Percentiles rank a stretch among this genome's conserved stretches.
Evolutionary conservation across 1,139 yeast genomes (phyloP).

Genomic region (Kazachstania sp.): DNA sequence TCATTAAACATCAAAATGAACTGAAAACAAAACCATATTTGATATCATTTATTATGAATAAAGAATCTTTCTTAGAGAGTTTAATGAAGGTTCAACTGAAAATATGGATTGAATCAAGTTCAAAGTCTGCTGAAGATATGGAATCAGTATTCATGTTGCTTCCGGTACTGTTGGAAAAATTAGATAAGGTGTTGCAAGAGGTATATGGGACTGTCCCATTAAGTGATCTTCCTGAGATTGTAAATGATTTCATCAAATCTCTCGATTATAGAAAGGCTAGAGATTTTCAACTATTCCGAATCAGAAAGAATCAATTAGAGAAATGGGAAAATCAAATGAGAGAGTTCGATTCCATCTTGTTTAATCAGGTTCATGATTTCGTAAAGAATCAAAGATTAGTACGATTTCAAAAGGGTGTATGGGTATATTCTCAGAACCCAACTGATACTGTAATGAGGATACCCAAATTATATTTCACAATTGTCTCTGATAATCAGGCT

Average conservation of each 20-base stretch:
- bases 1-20: constrained; percentile 7
- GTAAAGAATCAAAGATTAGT: constrained; percentile 73
- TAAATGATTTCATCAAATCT: constrained; percentile 7
- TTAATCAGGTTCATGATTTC: constrained; percentile 58
- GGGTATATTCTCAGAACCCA: constrained; percentile 71
- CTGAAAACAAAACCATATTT: constrained; percentile 10
- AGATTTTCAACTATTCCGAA: constrained; percentile 42
- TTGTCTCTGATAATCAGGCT: constrained; percentile 65
- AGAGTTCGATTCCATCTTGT: constrained; percentile 45
- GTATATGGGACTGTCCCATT: constrained; percentile 1
- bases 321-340: constrained; percentile 35
- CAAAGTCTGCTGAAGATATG: constrained; percentile 39
- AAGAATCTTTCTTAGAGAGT: constrained; percentile 17
- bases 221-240: constrained; percentile 6
- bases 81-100: constrained; percentile 33
- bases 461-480: constrained; percentile 45
- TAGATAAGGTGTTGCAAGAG: constrained; percentile 1
- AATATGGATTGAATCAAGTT: constrained; percentile 62
- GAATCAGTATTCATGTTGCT: constrained; percentile 25
- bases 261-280: constrained; percentile 47
- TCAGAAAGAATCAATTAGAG: constrained; percentile 32
- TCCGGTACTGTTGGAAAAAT: constrained; percentile 16
- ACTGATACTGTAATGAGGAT: constrained; percentile 36
- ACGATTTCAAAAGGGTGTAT: constrained; percentile 66
- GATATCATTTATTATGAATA: constrained; percentile 18